Conservation (phyloP, 148 eudicot genomes). For the Bassia scoparia region DNA sequence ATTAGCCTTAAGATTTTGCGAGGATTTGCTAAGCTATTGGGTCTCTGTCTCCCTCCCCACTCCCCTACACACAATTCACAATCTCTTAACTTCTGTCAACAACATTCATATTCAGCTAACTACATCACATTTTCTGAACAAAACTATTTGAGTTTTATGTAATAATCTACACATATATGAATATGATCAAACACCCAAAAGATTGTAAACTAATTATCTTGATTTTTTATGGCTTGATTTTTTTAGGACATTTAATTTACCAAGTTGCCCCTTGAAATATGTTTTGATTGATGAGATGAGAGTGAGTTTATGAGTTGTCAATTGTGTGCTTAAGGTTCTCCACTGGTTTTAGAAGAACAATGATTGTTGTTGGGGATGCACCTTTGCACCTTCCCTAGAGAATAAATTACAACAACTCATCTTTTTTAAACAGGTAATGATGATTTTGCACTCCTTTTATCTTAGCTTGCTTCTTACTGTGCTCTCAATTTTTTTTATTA, state of each 20-base stretch:
- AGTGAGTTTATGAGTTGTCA: background rate
- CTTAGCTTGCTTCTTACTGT: background rate
- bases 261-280: too few species aligned
- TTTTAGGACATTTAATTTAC: too few species aligned
- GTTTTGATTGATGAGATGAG: too few species aligned
- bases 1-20: slow-evolving; percentile 31
- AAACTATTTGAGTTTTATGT: too few species aligned
- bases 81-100: too few species aligned
- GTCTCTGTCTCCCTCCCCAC: slow-evolving; percentile 18
- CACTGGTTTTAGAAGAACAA: background rate
- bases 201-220: too few species aligned
- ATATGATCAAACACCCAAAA: too few species aligned
- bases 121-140: too few species aligned
- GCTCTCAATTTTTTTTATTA: too few species aligned
- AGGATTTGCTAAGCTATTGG: slow-evolving; percentile 23
- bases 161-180: too few species aligned
- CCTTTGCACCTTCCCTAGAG: slow-evolving; percentile 7
- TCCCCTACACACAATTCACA: background rate
- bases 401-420: background rate
- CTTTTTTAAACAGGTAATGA: background rate
- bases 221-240: too few species aligned
- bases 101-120: too few species aligned
- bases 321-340: background rate
- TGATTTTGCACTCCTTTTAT: background rate
- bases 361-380: background rate